Conservation (phyloP, 2,329 filamentous ascomycete species). For the Torrubiellomyces zombiae region DNA sequence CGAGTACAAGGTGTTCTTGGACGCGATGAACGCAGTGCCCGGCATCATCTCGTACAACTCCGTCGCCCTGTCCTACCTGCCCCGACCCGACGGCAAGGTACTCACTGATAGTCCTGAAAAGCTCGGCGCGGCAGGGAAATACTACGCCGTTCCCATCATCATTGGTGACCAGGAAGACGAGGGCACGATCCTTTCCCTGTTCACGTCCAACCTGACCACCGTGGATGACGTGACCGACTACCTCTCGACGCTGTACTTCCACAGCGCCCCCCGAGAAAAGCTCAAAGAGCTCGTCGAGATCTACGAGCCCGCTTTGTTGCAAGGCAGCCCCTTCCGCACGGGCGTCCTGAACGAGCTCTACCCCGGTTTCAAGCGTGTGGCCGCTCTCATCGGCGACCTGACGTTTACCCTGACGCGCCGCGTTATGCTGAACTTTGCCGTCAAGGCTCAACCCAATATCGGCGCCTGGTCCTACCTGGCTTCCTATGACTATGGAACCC, state of each 20-base stretch:
- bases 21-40: slow-evolving; percentile 40
- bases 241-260: slow-evolving; percentile 42
- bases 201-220: slow-evolving; percentile 51
- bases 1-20: slow-evolving; percentile 35
- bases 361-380: slow-evolving; percentile 60
- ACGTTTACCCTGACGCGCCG: slow-evolving; percentile 59
- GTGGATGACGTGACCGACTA: slow-evolving; percentile 43
- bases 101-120: slow-evolving; percentile 37
- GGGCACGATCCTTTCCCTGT: slow-evolving; percentile 57
- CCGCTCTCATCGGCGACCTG: slow-evolving; percentile 59
- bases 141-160: slow-evolving; percentile 33
- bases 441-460: slow-evolving; percentile 34
- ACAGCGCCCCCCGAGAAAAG: slow-evolving; percentile 29
- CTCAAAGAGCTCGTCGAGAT: slow-evolving; percentile 40
- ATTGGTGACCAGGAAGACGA: slow-evolving; percentile 69
- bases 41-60: slow-evolving; percentile 37
- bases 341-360: slow-evolving; percentile 52
- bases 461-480: slow-evolving; percentile 61
- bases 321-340: slow-evolving; percentile 59
- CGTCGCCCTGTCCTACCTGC: slow-evolving; percentile 43
- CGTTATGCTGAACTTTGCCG: slow-evolving; percentile 35
- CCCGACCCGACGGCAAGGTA: slow-evolving; percentile 39
- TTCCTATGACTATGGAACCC: slow-evolving; percentile 54
- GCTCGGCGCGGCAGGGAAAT: slow-evolving; percentile 47
- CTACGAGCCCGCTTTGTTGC: slow-evolving; percentile 38